These are phyloP conservation scores for Osmanthus fragrans DNA, from an alignment of 257 asterid species.

Conservation along the genomic window DNA sequence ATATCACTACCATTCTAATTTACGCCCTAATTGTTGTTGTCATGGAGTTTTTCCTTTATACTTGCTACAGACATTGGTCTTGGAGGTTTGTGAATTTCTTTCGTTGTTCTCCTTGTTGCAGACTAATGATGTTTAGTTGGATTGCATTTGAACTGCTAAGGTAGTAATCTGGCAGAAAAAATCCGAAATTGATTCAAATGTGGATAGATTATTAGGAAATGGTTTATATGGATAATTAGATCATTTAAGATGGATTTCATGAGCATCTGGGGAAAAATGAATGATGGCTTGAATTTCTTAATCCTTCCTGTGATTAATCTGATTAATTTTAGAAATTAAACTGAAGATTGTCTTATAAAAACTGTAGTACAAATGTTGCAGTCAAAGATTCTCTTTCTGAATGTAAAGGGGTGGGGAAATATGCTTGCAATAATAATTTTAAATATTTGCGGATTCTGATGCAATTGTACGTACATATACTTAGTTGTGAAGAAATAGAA, in stretches of 20 bases:
- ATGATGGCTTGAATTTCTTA: constrained; percentile 3
- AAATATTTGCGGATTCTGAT: constrained; percentile 10
- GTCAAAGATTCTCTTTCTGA: constrained; percentile 14
- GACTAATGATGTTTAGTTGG: neutral
- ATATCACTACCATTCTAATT: constrained; percentile 38
- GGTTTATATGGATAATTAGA: neutral
- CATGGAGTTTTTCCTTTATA: constrained; percentile 39
- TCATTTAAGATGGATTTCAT: neutral
- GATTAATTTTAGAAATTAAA: neutral
- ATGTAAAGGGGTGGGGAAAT: neutral
- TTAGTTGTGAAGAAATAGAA: neutral
- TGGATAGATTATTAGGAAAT: neutral
- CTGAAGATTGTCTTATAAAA: neutral
- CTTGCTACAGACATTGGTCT: constrained; percentile 52
- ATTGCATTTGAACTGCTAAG: constrained; percentile 4
- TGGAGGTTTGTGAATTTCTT: constrained; percentile 31
- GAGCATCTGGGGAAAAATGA: neutral
- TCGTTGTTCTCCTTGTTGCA: neutral
- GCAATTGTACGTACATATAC: neutral
- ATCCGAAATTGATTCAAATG: neutral
- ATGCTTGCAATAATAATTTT: constrained; percentile 3
- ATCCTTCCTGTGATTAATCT: constrained; percentile 16
- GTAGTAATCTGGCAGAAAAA: neutral
- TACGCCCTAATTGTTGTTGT: constrained; percentile 40
- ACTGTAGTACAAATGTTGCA: constrained; percentile 4